Conservation (phyloP, 2,329 filamentous ascomycete species). For the Aspergillus proliferans region DNA sequence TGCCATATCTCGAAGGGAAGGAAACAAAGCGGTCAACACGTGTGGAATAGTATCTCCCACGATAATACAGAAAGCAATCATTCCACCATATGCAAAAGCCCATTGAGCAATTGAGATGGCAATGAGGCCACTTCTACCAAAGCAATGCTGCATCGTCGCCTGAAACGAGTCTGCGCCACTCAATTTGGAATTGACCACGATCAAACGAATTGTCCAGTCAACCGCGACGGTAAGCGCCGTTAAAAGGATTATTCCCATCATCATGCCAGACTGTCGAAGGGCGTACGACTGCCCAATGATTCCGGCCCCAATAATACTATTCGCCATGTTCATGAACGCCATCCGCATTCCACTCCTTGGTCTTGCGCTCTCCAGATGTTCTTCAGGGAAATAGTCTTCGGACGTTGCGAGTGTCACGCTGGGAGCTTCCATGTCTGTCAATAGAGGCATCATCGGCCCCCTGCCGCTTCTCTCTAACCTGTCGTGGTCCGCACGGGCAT, state of each 20-base stretch:
- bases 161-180: slow-evolving; percentile 92
- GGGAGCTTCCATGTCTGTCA: slow-evolving; percentile 78
- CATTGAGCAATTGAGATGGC: slow-evolving; percentile 91
- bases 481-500: slow-evolving; percentile 41
- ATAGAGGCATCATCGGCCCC: slow-evolving; percentile 58
- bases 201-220: slow-evolving; percentile 96
- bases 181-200: slow-evolving; percentile 95
- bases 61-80: slow-evolving; percentile 97
- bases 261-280: slow-evolving; percentile 82
- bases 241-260: slow-evolving; percentile 72
- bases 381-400: slow-evolving; percentile 52
- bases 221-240: slow-evolving; percentile 73
- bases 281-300: slow-evolving; percentile 88
- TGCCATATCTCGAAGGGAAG: slow-evolving; percentile 62
- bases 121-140: slow-evolving; percentile 77
- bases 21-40: slow-evolving; percentile 77
- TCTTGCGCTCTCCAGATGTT: slow-evolving; percentile 56
- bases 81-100: slow-evolving; percentile 97
- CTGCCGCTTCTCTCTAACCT: slow-evolving; percentile 33
- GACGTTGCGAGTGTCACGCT: slow-evolving; percentile 64
- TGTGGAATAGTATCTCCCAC: slow-evolving; percentile 94
- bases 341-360: slow-evolving; percentile 79
- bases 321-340: slow-evolving; percentile 99
- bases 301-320: slow-evolving; percentile 81
- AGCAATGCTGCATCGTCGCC: slow-evolving; percentile 91